Evolutionary conservation across 345 rosid genomes (phyloP).

Genomic region (Lumnitzera littorea): DNA sequence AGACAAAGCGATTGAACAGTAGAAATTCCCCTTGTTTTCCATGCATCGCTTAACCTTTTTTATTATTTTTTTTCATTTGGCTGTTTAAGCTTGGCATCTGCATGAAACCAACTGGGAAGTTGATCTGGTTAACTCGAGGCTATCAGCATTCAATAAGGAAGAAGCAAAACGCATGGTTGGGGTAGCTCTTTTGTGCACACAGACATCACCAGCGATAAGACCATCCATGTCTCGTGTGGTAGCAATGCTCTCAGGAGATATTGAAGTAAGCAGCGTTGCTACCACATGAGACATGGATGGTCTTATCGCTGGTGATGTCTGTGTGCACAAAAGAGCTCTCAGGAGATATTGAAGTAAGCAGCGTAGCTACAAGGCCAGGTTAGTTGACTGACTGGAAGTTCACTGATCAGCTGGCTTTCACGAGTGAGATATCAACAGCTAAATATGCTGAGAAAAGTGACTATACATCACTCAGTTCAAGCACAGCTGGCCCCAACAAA

Average conservation of each 20-base stretch:
- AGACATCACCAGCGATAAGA: conserved; percentile 36
- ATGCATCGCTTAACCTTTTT: no score
- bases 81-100: conserved; percentile 47
- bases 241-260: conserved; percentile 63
- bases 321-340: conserved; percentile 64
- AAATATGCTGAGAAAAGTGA: not conserved
- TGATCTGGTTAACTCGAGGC: conserved; percentile 34
- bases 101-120: conserved; percentile 34
- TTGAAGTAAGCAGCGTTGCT: conserved; percentile 53
- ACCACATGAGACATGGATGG: conserved; percentile 63
- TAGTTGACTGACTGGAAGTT: conserved; percentile 56
- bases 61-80: not conserved
- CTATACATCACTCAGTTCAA: no score
- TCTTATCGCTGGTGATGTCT: conserved; percentile 36
- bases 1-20: no score
- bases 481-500: no score
- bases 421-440: conserved; percentile 4
- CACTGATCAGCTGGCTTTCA: conserved; percentile 29
- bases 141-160: conserved; percentile 29
- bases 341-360: conserved; percentile 52
- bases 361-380: conserved; percentile 34
- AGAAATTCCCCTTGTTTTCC: no score
- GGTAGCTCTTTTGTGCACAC: conserved; percentile 59
- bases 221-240: conserved; percentile 64
- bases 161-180: conserved; percentile 43